phyloP scores from a whole-genome alignment of 2,329 filamentous ascomycete genomes.

The Sphaerostilbella broomeana region DNA sequence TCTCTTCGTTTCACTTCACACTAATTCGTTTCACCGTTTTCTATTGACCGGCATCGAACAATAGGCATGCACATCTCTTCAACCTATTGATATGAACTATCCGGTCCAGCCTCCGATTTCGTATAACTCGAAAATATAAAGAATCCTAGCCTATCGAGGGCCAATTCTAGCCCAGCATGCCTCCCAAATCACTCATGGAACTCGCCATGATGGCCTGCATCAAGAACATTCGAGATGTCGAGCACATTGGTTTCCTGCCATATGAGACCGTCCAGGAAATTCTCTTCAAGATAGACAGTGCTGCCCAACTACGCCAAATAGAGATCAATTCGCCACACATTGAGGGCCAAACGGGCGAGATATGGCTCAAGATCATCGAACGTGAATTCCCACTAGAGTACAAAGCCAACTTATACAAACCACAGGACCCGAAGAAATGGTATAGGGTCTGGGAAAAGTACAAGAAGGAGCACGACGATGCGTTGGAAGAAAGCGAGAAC shows the following conservation, averaged over 20 bases:
- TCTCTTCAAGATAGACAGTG: slow-evolving; percentile 63
- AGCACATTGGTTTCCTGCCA: slow-evolving; percentile 64
- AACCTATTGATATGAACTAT: no score
- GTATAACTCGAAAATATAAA: neutral
- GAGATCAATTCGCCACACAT: slow-evolving; percentile 75
- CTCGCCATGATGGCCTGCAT: slow-evolving; percentile 46
- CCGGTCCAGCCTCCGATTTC: no score
- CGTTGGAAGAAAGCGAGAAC: slow-evolving; percentile 53
- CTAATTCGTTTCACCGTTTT: no score
- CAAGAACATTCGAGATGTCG: slow-evolving; percentile 50
- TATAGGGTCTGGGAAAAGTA: slow-evolving; percentile 70
- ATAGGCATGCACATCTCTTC: no score
- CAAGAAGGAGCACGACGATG: slow-evolving; percentile 49
- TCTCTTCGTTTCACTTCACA: no score
- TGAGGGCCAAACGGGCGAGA: slow-evolving; percentile 57
- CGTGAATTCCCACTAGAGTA: slow-evolving; percentile 64
- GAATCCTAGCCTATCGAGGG: neutral
- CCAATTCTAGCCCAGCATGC: slow-evolving; percentile 25
- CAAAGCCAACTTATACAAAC: slow-evolving; percentile 55
- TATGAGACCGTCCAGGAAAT: slow-evolving; percentile 58
- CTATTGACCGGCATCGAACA: no score
- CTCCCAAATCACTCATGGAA: slow-evolving; percentile 44
- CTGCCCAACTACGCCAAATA: slow-evolving; percentile 66
- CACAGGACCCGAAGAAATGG: slow-evolving; percentile 65
- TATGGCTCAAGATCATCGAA: slow-evolving; percentile 75